phyloP scores from a whole-genome alignment of 2,329 filamentous ascomycete species.

The Venturia aucupariae region DNA sequence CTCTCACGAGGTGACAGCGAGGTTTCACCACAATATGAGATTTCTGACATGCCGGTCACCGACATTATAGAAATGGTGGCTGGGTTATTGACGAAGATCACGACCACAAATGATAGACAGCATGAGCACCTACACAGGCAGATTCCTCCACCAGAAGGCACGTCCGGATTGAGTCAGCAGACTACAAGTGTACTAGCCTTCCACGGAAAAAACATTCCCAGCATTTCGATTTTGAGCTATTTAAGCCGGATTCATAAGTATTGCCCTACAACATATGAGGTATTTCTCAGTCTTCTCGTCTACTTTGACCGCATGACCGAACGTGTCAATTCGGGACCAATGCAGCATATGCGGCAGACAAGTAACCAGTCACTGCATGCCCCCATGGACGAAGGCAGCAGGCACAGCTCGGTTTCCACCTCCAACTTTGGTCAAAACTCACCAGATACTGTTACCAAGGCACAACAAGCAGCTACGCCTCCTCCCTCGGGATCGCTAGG shows the following conservation, averaged over 20 bases:
- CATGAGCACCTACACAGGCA: constrained; percentile 82
- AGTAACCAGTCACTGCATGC: constrained; percentile 38
- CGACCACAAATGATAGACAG: constrained; percentile 88
- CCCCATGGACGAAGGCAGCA: constrained; percentile 39
- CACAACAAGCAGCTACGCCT: constrained; percentile 26
- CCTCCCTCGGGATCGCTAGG: constrained; percentile 41
- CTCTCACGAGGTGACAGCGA: constrained; percentile 38
- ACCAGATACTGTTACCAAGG: constrained; percentile 19
- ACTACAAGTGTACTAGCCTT: constrained; percentile 80
- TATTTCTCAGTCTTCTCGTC: constrained; percentile 87
- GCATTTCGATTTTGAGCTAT: constrained; percentile 94
- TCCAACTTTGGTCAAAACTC: constrained; percentile 12
- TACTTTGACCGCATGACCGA: constrained; percentile 99
- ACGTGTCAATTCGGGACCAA: constrained; percentile 73
- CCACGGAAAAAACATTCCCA: constrained; percentile 95
- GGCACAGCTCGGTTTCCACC: constrained; percentile 28
- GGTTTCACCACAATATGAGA: constrained; percentile 65
- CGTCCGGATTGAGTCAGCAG: constrained; percentile 51
- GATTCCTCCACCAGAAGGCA: constrained; percentile 51
- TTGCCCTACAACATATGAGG: constrained; percentile 96
- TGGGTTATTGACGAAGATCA: constrained; percentile 91
- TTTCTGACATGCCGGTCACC: constrained; percentile 92
- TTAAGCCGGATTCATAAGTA: constrained; percentile 96
- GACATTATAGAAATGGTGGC: constrained; percentile 99
- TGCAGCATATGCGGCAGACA: constrained; percentile 50